Percentiles rank a stretch among this genome's conserved stretches.
Evolutionary conservation across 2,329 filamentous ascomycete genomes (phyloP).

Genomic region (Epichloe typhina): DNA sequence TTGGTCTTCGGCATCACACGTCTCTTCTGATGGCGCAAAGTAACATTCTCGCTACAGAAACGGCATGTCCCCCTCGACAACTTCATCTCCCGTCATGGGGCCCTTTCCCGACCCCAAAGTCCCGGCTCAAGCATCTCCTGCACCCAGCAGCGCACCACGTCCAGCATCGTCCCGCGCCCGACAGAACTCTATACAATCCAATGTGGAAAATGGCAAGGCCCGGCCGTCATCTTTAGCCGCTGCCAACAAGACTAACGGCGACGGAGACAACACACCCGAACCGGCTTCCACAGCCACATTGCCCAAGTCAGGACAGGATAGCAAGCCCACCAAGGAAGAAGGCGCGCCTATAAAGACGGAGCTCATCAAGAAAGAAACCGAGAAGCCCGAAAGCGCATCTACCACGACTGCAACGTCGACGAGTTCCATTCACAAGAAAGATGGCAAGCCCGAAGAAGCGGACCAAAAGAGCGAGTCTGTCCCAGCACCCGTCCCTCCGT

Average conservation of each 20-base stretch:
- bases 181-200: conserved; percentile 59
- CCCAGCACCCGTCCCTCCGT: conserved; percentile 24
- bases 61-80: conserved; percentile 51
- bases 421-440: conserved; percentile 25
- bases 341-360: conserved; percentile 20
- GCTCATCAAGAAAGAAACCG: conserved; percentile 19
- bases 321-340: conserved; percentile 39
- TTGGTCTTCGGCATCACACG: neutral
- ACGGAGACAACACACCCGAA: conserved; percentile 27
- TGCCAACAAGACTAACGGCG: conserved; percentile 45
- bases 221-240: conserved; percentile 10
- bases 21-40: neutral
- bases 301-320: conserved; percentile 24
- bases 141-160: conserved; percentile 40
- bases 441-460: conserved; percentile 25
- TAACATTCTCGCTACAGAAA: conserved; percentile 13
- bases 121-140: conserved; percentile 43
- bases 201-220: conserved; percentile 36
- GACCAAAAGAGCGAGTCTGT: conserved; percentile 27
- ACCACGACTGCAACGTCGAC: conserved; percentile 11
- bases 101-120: conserved; percentile 50
- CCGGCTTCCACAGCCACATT: conserved; percentile 16
- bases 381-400: conserved; percentile 15
- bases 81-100: conserved; percentile 63
- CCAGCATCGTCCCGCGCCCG: conserved; percentile 59